Base-by-base conservation (phyloP, 2,329 filamentous ascomycete species). In the Hypoxylon sp. region DNA sequence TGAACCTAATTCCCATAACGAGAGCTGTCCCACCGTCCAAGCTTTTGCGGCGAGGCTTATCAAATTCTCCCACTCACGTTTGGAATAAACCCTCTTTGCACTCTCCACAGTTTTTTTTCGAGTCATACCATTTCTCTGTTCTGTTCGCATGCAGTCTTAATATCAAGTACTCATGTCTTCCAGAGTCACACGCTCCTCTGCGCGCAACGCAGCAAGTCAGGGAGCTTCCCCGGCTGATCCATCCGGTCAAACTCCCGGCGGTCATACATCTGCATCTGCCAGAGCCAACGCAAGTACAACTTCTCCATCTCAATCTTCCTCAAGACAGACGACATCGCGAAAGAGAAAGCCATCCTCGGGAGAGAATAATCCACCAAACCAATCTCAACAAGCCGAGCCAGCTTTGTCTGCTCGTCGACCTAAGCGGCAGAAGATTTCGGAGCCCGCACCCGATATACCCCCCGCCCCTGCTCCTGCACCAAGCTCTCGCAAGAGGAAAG, bases 141-240 rank as follows among this genome's bases (percentile, higher is more conserved):
- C 66, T 71, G 39, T 57, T 62, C 31, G n/a, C 50, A 71, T 69
- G 57, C 61, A 33, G 53, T 58, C 54, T 67, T 69, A 74, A 75
- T 66, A 64, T 17, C 72, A 78, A 74, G 74, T 77, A 91, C 93
- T 95, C 90, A 98, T 97, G 94, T 93, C 93, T 89, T 86, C 90
- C 88, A 98, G 94, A 93, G 91, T 96, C 78, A 98, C 95, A 87
- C 94, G 95, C 86, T 96, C 94, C 78, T 92, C 94, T 82, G 92
- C 94, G 85, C 94, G 94, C 86, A 91, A 93, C 88, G 93, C 93
- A 85, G 92, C 93, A 80, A 88, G 82, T 79, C 85, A 84, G 78
- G 83, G 84, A 82, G 83, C 82, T 74, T 82, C 83, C 77, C 79
- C 84, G 51, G 80, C 78, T 70, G 77, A 76, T 55, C 72, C 77